Evolutionary conservation across 139 green algal species (phyloP).

Genomic region (Medakamo hakoo): DNA sequence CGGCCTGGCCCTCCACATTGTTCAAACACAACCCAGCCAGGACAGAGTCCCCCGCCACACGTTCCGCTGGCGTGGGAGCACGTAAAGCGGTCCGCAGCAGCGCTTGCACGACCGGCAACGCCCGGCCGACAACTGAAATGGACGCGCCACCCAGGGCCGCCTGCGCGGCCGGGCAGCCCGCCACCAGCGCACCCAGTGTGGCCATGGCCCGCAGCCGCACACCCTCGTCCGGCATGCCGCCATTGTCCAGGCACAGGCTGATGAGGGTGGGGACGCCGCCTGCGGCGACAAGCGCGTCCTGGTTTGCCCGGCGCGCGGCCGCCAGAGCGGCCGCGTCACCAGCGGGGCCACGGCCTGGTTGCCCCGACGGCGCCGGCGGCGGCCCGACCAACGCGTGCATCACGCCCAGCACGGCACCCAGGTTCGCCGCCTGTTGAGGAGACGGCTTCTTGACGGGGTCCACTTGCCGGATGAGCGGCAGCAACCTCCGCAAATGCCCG

Average conservation of each 20-base stretch:
- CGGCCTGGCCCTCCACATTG: conserved; percentile 12
- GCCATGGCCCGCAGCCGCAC: conserved; percentile 10
- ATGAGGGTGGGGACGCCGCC: conserved; percentile 23
- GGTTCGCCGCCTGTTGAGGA: background rate
- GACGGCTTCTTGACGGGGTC: background rate
- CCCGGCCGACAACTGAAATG: conserved; percentile 1
- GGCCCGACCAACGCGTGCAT: background rate
- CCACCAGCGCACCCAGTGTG: background rate
- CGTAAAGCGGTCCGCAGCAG: conserved; percentile 1
- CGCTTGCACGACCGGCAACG: conserved; percentile 18
- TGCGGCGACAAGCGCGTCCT: conserved; percentile 19
- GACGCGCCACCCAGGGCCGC: conserved; percentile 19
- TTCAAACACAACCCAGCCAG: background rate
- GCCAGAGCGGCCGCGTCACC: background rate
- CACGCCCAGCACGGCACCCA: background rate
- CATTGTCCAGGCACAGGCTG: conserved; percentile 8
- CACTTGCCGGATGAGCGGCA: background rate
- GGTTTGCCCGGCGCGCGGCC: conserved; percentile 22
- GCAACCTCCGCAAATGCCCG: background rate
- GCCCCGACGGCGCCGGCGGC: background rate
- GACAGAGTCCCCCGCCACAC: background rate
- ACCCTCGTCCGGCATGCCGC: conserved; percentile 16
- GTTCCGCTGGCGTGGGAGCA: background rate
- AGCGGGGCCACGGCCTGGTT: too few relatives aligned
- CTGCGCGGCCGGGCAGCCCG: conserved; percentile 16